Evolutionary conservation across 306 rosid genomes (phyloP), one percentile per base, ranked within the genome.

Genomic region (Prinsepia uniflora): DNA sequence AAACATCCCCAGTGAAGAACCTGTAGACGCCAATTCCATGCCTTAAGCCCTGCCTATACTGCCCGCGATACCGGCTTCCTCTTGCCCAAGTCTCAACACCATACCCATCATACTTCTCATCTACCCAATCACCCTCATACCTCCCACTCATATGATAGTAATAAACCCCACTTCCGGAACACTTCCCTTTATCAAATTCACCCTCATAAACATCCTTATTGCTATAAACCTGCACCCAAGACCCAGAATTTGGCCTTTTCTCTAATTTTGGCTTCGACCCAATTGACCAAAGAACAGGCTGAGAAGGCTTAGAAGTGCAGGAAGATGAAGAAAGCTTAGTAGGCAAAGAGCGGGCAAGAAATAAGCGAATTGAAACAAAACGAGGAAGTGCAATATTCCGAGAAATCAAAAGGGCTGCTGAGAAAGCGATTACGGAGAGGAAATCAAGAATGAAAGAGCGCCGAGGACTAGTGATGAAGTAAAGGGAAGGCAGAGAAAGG

Each of bases 61-160:
- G 90, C 40, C 98, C 98, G 0, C 94, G 80, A 8, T 90, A 94
- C 66, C 98, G 73, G 79, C 97, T 89, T 13, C 98, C 98, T 75
- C 86, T 86, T 0, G 97, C 92, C 98, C 98, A 90, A 7, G 98
- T 90, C 80, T 94, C 98, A 57, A 94, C 97, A 8, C 98, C 98
- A 78, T 65, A 87, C 0, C 98, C 98, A 75, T 90, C 97, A 73
- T 90, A 91, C 75, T 84, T 89, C 58, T 89, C 97, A 74, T 87
- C 95, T 71, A 87, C 68, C 98, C 98, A 94, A 81, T 90, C 98
- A 48, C 98, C 98, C 68, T 94, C 98, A 39, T 87, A 90, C 53
- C 89, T 87, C 59, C 98, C 98, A 82, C 90, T 87, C 90, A 86
- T 75, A 24, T 83, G 85, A 72, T 89, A 89, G 77, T 88, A 82